Conservation (phyloP, 2,329 filamentous ascomycete species). For the Mycosphaerella arachidis region DNA sequence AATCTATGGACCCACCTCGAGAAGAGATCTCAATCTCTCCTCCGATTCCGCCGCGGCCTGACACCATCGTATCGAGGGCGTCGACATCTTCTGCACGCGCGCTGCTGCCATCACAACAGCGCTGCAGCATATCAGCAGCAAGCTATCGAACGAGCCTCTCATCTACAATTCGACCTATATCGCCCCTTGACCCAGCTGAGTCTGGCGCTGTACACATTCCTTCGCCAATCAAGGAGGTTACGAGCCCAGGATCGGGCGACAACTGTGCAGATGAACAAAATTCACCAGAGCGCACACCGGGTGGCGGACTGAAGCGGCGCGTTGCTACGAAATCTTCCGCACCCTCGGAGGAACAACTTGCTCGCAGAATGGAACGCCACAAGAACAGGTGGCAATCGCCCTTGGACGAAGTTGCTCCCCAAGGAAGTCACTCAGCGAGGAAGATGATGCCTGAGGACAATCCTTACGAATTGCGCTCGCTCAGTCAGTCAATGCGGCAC, state of each 20-base stretch:
- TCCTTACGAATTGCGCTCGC: slow-evolving; percentile 30
- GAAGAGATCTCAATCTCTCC: slow-evolving; percentile 4
- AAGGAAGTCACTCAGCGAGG: slow-evolving; percentile 29
- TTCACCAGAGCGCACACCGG: slow-evolving; percentile 9
- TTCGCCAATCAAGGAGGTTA: slow-evolving; percentile 26
- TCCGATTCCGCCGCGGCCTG: background rate
- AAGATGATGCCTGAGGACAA: slow-evolving; percentile 23
- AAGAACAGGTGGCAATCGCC: slow-evolving; percentile 41
- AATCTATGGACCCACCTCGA: slow-evolving; percentile 10
- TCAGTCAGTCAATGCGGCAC: slow-evolving; percentile 14
- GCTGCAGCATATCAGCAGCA: background rate
- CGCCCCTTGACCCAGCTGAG: slow-evolving; percentile 18
- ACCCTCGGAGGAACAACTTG: slow-evolving; percentile 39
- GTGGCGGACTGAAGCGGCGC: slow-evolving; percentile 19
- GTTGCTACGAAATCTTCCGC: slow-evolving; percentile 20
- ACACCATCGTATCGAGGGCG: background rate
- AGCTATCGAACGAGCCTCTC: slow-evolving; percentile 6
- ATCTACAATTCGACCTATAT: slow-evolving; percentile 27
- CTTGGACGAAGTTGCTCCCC: slow-evolving; percentile 34
- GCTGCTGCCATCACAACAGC: slow-evolving; percentile 23
- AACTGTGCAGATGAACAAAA: slow-evolving; percentile 3
- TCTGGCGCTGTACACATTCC: slow-evolving; percentile 16
- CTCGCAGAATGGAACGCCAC: slow-evolving; percentile 35
- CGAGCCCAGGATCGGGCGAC: slow-evolving; percentile 16
- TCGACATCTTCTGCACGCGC: slow-evolving; percentile 4